A percentile compares a stretch with the other conserved stretches of the same genome.
These are phyloP conservation scores for Avena sativa DNA, from an alignment of 176 grass and related monocot genomes.

Conservation along the genomic window DNA sequence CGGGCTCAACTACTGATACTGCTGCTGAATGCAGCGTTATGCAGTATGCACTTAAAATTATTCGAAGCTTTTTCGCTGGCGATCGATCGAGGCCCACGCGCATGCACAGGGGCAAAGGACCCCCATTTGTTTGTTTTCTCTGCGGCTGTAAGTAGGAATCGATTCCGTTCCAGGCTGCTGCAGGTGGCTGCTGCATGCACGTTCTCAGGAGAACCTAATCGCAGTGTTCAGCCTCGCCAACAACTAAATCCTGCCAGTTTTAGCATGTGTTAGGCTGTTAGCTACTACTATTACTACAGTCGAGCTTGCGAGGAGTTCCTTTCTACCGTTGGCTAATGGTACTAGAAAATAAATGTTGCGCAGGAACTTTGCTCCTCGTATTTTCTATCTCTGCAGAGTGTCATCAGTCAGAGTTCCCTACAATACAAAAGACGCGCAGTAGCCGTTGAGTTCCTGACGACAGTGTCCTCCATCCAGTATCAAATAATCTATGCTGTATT, in stretches of 20 bases:
- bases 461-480: not conserved
- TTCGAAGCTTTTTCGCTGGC: slow-evolving; percentile 42
- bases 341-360: not conserved
- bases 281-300: not conserved
- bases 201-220: not conserved
- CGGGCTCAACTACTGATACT: slow-evolving; percentile 47
- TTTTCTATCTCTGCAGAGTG: not conserved
- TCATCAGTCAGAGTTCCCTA: not conserved
- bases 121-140: not conserved
- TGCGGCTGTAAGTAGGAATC: not conserved
- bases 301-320: not conserved
- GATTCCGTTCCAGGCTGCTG: slow-evolving; percentile 39
- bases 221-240: not conserved
- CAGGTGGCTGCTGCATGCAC: not conserved
- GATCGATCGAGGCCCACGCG: slow-evolving; percentile 14
- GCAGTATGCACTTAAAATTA: slow-evolving; percentile 25
- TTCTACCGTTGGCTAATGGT: not conserved
- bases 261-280: not conserved
- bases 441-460: slow-evolving; percentile 20
- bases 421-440: not conserved
- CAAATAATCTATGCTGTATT: not conserved
- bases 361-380: too few relatives aligned
- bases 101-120: not conserved
- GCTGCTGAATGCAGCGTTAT: not conserved
- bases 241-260: not conserved